Evolutionary conservation across 2,329 filamentous ascomycete genomes (phyloP), one percentile per base, ranked within the genome.

Genomic region (Ceratocystis eucalypticola): DNA sequence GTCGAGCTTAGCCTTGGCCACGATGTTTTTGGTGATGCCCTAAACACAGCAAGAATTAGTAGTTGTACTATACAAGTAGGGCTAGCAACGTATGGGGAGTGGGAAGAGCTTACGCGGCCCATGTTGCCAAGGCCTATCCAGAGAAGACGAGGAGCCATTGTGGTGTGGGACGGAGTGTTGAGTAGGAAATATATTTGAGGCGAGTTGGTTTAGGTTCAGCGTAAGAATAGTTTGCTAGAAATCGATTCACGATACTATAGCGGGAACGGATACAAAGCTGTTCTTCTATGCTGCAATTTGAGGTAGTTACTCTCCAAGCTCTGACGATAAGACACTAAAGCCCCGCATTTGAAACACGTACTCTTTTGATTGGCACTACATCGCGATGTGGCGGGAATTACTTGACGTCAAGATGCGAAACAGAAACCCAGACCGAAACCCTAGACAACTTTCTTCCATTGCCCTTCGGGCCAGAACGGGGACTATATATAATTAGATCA

Each of bases 81-180:
- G 10, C 61, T 12, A 61, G 65, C 5, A 22, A 10, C 7, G 17
- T 8, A 15, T 66, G 3, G 30, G n/a, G 37, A 62, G 37, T 55
- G 50, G 62, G 17, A 57, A 17, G 61, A 65, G 44, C 83, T 78
- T 78, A 88, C 88, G 73, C 86, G 82, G 70, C 89, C 91, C 85
- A 96, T 96, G 74, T 95, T 95, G 64, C 91, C 91, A 63, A 96
- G 81, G 67, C 91, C 91, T 65, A 95, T 84, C 84, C 86, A 95
- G 71, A 90, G 55, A 20, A 67, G 17, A 48, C 66, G 66, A 25
- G 65, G 66, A 48, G 80, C 79, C 55, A 59, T 67, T 17, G 33
- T 64, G 55, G 48, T 65, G 20, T 12, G 10, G 12, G n/a, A 10
- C 8, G 22, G 48, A 50, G 44, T 22, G 41, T 61, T 62, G 28